Evolutionary conservation across 345 rosid genomes (phyloP).

Genomic region (Syzygium aqueum): DNA sequence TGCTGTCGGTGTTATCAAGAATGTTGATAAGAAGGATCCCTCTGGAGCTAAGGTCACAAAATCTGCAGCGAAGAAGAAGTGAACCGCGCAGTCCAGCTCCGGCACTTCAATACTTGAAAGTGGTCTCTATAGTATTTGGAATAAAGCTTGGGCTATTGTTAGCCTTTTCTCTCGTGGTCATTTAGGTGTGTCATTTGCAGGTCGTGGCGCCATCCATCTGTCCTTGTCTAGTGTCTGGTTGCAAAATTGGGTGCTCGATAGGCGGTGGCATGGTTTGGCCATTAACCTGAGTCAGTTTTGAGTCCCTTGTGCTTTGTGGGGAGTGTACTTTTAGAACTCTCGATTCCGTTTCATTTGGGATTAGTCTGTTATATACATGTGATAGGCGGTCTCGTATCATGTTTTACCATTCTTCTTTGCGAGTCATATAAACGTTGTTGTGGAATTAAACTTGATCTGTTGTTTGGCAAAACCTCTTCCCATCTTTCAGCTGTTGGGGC

Average conservation of each 20-base stretch:
- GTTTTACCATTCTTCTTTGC: background rate
- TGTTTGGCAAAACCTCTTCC: background rate
- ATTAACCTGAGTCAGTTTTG: background rate
- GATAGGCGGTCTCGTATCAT: background rate
- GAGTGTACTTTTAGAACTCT: background rate
- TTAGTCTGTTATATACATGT: background rate
- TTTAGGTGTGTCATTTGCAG: background rate
- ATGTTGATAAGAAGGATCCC: conserved; percentile 82
- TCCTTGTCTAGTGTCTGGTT: conserved; percentile 13
- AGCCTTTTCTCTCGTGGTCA: background rate
- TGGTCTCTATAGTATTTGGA: background rate
- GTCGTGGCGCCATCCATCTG: conserved; percentile 10
- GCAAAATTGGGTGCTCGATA: conserved; percentile 44
- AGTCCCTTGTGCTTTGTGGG: background rate
- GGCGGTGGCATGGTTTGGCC: conserved; percentile 26
- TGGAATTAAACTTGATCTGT: background rate
- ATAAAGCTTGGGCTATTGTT: conserved; percentile 8
- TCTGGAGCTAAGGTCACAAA: conserved; percentile 78
- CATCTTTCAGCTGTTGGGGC: background rate
- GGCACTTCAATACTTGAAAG: background rate
- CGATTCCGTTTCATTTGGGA: background rate
- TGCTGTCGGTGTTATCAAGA: conserved; percentile 84
- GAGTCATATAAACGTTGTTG: background rate
- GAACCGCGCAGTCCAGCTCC: conserved; percentile 18
- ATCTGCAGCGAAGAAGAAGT: conserved; percentile 87